A percentile compares a stretch with the other conserved stretches of the same genome.
These are phyloP conservation scores for Brassica incana DNA, from an alignment of 345 rosid genomes.

Conservation along the genomic window DNA sequence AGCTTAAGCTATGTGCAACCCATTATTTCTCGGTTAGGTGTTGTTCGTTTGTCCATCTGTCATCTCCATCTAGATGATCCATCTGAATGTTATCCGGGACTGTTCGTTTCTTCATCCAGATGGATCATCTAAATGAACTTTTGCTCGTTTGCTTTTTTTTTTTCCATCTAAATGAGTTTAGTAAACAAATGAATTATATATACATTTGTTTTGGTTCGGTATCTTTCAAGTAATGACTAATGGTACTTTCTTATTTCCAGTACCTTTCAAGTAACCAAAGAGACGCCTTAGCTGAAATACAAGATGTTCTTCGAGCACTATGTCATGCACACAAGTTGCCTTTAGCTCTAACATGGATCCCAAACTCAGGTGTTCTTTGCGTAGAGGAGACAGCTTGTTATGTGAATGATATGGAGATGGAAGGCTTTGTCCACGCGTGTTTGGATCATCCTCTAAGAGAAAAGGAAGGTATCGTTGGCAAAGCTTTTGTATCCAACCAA, in stretches of 20 bases:
- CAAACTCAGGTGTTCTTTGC: slow-evolving; percentile 50
- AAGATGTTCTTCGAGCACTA: slow-evolving; percentile 76
- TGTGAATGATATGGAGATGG: slow-evolving; percentile 66
- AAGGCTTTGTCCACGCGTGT: slow-evolving; percentile 84
- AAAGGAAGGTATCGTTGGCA: slow-evolving; percentile 86
- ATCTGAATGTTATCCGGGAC: too few relatives aligned
- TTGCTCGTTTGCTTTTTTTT: too few relatives aligned
- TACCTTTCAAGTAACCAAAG: slow-evolving; percentile 69
- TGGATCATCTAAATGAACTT: too few relatives aligned
- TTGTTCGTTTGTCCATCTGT: too few relatives aligned
- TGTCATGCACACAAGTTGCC: slow-evolving; percentile 92
- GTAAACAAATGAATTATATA: too few relatives aligned
- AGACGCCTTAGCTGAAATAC: slow-evolving; percentile 78
- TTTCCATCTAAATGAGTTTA: too few relatives aligned
- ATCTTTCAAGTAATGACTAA: not conserved
- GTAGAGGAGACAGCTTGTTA: slow-evolving; percentile 75
- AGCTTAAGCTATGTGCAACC: not conserved
- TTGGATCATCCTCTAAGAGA: slow-evolving; percentile 69
- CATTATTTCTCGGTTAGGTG: not conserved
- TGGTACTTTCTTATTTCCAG: slow-evolving; percentile 43
- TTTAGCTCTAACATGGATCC: slow-evolving; percentile 86
- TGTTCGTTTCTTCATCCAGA: too few relatives aligned
- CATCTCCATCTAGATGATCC: too few relatives aligned
- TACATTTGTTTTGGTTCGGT: too few relatives aligned
- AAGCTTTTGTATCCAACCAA: slow-evolving; percentile 76